Base-by-base conservation (phyloP, 2,329 filamentous ascomycete genomes). In the Talaromyces sp. region DNA sequence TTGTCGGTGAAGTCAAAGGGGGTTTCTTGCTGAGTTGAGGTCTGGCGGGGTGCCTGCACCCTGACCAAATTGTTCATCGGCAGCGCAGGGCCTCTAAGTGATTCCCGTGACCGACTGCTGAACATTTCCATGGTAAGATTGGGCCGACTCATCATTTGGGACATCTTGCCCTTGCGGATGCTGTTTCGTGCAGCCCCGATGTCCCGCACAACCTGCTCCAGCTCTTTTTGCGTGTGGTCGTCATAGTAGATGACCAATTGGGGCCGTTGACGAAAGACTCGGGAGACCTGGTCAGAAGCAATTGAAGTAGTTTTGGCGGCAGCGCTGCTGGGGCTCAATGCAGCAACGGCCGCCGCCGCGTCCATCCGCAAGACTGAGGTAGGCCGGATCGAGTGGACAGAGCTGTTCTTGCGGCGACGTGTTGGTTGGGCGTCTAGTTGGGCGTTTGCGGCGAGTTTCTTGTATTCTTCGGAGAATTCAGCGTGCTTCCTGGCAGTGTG, bases 201-300 rank as follows among this genome's bases (percentile, higher is more conserved):
- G 59, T 89, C 88, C 63, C 91, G 88, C 60, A 96, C 92, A 55
- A 96, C 78, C 59, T 88, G 82, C 67, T 96, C 92, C 65, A 97
- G 91, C 43, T 88, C 86, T 56, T 85, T 85, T 71, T 97, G 92
- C 3, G 95, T 88, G 63, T 91, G 88, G 66, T 89, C 90, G 71
- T 97, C 92, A 71, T 97, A 97, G 74, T 91, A 92, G n/a, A 97
- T 89, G 46, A 94, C 87, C 53, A 93, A 88, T 81, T 91, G 89
- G 60, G 83, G 87, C 65, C 88, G 85, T 3, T 86, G 86, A 58
- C 89, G 86, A 71, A 88, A 89, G 63, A 85, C 84, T n/a, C 67
- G 64, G 29, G 68, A 65, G 19, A 65, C 68, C 10, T 75, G 68
- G 8, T 60, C 65, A 1, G 73, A 74, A 11, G 69, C 66, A 32